These are phyloP conservation scores for Terana coerulea DNA, from an alignment of 768 basidiomycete genomes.

Conservation along the genomic window DNA sequence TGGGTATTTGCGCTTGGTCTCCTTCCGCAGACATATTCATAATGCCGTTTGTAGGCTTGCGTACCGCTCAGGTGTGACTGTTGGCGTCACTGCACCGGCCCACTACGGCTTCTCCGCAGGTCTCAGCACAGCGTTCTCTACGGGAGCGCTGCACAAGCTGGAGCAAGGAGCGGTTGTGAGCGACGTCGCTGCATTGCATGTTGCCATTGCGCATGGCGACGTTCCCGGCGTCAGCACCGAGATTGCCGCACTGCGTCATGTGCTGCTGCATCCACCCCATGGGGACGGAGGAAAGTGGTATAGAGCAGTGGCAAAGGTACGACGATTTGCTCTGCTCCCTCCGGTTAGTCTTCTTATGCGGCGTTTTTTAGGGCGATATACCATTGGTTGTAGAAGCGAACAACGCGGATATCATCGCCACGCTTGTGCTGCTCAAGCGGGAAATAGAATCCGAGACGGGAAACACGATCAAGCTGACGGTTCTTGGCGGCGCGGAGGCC, in stretches of 20 bases:
- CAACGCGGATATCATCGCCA: slow-evolving; percentile 74
- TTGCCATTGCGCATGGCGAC: slow-evolving; percentile 38
- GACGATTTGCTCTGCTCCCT: neutral
- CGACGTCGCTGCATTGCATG: slow-evolving; percentile 34
- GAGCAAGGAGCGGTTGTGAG: slow-evolving; percentile 41
- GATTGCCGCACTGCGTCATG: slow-evolving; percentile 63
- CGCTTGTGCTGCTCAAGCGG: slow-evolving; percentile 55
- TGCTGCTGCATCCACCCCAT: slow-evolving; percentile 41
- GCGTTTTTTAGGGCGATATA: slow-evolving; percentile 43
- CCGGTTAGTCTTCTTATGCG: neutral
- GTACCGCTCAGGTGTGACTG: slow-evolving; percentile 45
- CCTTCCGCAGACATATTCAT: neutral
- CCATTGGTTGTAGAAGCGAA: slow-evolving; percentile 68
- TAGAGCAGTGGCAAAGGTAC: slow-evolving; percentile 27
- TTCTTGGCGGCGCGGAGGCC: slow-evolving; percentile 58
- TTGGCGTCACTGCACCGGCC: slow-evolving; percentile 34
- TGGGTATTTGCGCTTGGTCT: neutral
- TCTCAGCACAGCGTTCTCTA: slow-evolving; percentile 39
- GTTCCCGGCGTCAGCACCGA: slow-evolving; percentile 68
- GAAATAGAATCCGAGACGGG: slow-evolving; percentile 40
- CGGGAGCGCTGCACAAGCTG: slow-evolving; percentile 37
- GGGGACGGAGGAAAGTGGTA: slow-evolving; percentile 30
- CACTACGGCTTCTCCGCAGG: slow-evolving; percentile 33
- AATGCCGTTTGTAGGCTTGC: slow-evolving; percentile 30
- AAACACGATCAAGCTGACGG: slow-evolving; percentile 33